Percentiles rank a stretch among this genome's conserved stretches.
phyloP scores from a whole-genome alignment of 148 eudicot genomes.

The Selenicereus undatus region DNA sequence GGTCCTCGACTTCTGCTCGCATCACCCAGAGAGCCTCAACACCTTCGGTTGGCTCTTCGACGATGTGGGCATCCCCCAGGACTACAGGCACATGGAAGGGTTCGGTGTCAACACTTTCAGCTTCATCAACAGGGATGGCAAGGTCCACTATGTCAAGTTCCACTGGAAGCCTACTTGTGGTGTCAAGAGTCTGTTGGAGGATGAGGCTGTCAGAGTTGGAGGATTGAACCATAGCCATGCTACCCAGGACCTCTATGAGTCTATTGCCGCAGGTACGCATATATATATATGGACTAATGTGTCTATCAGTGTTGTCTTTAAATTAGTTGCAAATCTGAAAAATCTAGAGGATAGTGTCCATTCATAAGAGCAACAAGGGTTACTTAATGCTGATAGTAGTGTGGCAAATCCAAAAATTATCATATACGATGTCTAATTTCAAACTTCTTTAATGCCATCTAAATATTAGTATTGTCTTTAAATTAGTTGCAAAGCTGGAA shows the following conservation, averaged over 20 bases:
- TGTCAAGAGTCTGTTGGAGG: slow-evolving; percentile 72
- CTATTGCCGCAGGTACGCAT: slow-evolving; percentile 42
- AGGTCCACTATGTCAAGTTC: slow-evolving; percentile 77
- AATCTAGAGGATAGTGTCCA: no score
- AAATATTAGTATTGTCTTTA: no score
- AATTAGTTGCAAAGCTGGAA: no score
- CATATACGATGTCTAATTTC: no score
- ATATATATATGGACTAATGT: background rate
- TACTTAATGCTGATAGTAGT: no score
- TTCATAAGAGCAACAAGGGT: no score
- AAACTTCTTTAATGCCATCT: no score
- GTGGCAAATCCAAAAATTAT: no score
- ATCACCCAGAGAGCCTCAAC: slow-evolving; percentile 85
- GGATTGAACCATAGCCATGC: slow-evolving; percentile 97
- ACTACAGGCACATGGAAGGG: slow-evolving; percentile 96
- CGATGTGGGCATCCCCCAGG: slow-evolving; percentile 74
- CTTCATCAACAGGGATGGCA: slow-evolving; percentile 79
- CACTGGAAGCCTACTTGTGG: slow-evolving; percentile 98
- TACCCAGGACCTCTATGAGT: slow-evolving; percentile 81
- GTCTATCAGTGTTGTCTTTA: background rate
- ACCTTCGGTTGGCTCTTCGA: slow-evolving; percentile 81
- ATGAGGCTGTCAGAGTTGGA: slow-evolving; percentile 76
- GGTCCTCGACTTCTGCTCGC: slow-evolving; percentile 84
- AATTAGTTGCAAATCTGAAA: no score
- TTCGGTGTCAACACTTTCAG: slow-evolving; percentile 82